Percentiles rank a stretch among this genome's conserved stretches.
Evolutionary conservation across 352 stramenopile species (phyloP).

Genomic region (Blastocystis sp.): DNA sequence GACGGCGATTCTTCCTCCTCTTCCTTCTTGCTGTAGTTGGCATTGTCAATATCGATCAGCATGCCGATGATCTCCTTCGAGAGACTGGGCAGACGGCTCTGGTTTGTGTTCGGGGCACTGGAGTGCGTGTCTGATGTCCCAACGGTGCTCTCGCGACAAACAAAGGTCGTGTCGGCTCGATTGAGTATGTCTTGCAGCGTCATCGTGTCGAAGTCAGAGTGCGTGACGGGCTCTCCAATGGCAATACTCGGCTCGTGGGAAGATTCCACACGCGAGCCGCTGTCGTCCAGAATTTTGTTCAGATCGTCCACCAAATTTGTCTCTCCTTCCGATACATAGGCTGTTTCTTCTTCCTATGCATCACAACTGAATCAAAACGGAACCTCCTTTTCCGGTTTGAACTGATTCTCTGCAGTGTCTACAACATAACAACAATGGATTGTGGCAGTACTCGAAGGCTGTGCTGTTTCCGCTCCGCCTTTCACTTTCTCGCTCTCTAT

Average conservation of each 20-base stretch:
- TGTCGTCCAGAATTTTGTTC: constrained; percentile 8
- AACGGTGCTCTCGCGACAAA: not conserved
- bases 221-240: not conserved
- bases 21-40: constrained; percentile 22
- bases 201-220: constrained; percentile 20
- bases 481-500: not conserved
- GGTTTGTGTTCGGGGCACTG: not conserved
- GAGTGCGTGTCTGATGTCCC: not conserved
- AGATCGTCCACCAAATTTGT: constrained; percentile 29
- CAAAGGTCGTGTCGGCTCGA: constrained; percentile 17
- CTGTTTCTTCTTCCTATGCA: not conserved
- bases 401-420: not conserved
- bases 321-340: constrained; percentile 9
- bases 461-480: not conserved
- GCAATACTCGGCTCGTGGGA: not conserved
- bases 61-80: constrained; percentile 51
- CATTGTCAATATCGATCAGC: constrained; percentile 52
- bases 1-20: too few species aligned
- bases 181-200: constrained; percentile 30
- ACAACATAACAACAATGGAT: not conserved
- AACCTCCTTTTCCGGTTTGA: not conserved
- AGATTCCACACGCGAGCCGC: not conserved
- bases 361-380: not conserved
- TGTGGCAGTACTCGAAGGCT: not conserved
- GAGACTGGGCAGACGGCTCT: constrained; percentile 11